Evolutionary conservation across 768 basidiomycete species (phyloP), one percentile per base, ranked within the genome.

Genomic region (Cubamyces lactineus): DNA sequence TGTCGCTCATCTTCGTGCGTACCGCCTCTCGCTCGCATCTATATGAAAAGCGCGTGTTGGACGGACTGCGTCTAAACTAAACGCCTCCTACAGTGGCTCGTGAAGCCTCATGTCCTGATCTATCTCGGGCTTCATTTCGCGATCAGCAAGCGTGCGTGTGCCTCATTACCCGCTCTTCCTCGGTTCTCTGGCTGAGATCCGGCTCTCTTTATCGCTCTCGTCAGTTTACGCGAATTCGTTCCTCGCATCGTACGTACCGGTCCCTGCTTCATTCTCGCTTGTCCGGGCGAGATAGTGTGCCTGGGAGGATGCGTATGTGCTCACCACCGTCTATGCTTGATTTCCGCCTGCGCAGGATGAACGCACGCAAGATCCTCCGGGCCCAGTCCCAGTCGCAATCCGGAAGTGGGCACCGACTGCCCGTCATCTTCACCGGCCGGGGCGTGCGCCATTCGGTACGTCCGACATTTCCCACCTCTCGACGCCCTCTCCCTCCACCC

Each of bases 201-300:
- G 52, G 52, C 21, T 34, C 5, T 49, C 38, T 12, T 41, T 56
- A 41, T 54, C 53, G 13, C 46, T 34, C 23, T 9, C 34, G 34
- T 9, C 65, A 71, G 71, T 71, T 15, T 71, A 73, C 46, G 72
- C 70, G 13, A 73, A 70, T 57, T 67, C 70, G 24, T 66, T 71
- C 57, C 61, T 73, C 46, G 72, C 70, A 46, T 67, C 72, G 72
- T 73, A 53, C 48, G 66, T 66, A 12, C 34, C 48, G 28, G 34
- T 40, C 38, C 34, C 23, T n/a, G n/a, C 21, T 30, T 26, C 12
- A 16, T 43, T 46, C 34, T 34, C 34, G 34, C 34, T 11, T 11
- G 34, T 11, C 34, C 9, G 9, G 34, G 48, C 38, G 26, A 43
- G 40, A 55, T 55, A 34, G 45, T 28, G 45, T 56, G 46, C 57